A percentile compares a stretch with the other conserved stretches of the same genome.
Conservation (phyloP, 106 monocot genomes). For the Vanilla planifolia region DNA sequence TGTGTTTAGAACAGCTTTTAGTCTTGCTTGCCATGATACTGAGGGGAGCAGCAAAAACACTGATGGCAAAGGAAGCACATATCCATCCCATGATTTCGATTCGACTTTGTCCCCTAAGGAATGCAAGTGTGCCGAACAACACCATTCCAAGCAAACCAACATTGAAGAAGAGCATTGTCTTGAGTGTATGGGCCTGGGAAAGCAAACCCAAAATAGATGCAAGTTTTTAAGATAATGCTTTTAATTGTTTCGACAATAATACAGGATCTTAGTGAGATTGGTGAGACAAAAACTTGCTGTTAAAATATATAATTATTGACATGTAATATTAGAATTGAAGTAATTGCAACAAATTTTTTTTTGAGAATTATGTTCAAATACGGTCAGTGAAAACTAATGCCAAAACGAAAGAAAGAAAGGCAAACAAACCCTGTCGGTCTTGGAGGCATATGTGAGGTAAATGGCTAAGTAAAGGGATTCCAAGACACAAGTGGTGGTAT, state of each 20-base stretch:
- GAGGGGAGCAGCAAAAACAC: conserved; percentile 42
- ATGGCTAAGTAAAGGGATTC: conserved; percentile 31
- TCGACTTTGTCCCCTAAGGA: conserved; percentile 19
- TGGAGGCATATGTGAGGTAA: conserved; percentile 31
- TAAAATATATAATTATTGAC: neutral
- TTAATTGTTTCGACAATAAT: too few species aligned
- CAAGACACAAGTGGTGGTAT: conserved; percentile 21
- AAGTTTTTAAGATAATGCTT: neutral
- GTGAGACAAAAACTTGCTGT: too few species aligned
- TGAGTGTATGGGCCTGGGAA: conserved; percentile 24
- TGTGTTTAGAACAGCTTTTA: neutral
- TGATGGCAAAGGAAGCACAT: conserved; percentile 39
- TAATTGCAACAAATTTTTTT: neutral
- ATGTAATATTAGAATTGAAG: neutral
- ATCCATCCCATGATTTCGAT: conserved; percentile 22
- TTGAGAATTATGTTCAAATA: neutral
- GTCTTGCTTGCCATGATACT: conserved; percentile 39
- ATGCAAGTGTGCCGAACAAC: conserved; percentile 19
- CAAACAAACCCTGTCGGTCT: conserved; percentile 12
- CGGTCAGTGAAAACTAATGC: neutral
- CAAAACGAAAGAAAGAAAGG: neutral
- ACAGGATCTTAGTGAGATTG: too few species aligned
- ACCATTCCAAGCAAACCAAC: conserved; percentile 27
- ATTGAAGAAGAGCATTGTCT: conserved; percentile 28
- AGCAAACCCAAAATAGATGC: neutral